These are phyloP conservation scores for Vanderwaltozyma yarrowii DNA, from an alignment of 805 yeast species.

Conservation along the genomic window DNA sequence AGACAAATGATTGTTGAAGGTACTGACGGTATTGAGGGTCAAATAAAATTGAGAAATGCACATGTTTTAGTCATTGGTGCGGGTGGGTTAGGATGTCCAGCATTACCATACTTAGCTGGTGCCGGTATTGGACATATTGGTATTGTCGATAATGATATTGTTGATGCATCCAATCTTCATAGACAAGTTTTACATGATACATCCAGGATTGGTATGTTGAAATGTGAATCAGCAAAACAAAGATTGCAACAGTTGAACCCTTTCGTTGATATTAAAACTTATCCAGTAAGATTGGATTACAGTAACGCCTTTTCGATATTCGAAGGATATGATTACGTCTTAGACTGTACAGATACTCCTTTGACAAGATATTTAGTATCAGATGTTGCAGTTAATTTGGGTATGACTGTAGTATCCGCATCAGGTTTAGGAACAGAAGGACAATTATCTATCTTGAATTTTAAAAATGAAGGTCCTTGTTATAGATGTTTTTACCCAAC, in stretches of 20 bases:
- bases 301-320: slow-evolving; percentile 57
- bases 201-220: slow-evolving; percentile 52
- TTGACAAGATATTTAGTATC: slow-evolving; percentile 75
- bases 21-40: slow-evolving; percentile 44
- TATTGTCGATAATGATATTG: slow-evolving; percentile 77
- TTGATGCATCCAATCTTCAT: slow-evolving; percentile 79
- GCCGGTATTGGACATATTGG: slow-evolving; percentile 84
- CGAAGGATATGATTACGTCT: slow-evolving; percentile 55
- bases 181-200: slow-evolving; percentile 78
- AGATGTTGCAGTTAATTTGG: slow-evolving; percentile 64
- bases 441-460: slow-evolving; percentile 71
- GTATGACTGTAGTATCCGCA: slow-evolving; percentile 75
- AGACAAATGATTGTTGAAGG: slow-evolving; percentile 91
- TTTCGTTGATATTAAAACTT: slow-evolving; percentile 42
- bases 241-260: slow-evolving; percentile 56
- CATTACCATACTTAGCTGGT: slow-evolving; percentile 70
- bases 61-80: slow-evolving; percentile 81
- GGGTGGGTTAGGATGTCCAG: slow-evolving; percentile 95
- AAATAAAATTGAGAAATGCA: slow-evolving; percentile 45
- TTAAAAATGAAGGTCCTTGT: slow-evolving; percentile 66
- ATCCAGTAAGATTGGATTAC: slow-evolving; percentile 41
- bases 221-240: slow-evolving; percentile 68
- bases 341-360: slow-evolving; percentile 96
- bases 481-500: slow-evolving; percentile 86
- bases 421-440: slow-evolving; percentile 91